A percentile compares a stretch with the other conserved stretches of the same genome.
These are phyloP conservation scores for Candida manassasensis DNA, from an alignment of 805 yeast species.

Conservation along the genomic window DNA sequence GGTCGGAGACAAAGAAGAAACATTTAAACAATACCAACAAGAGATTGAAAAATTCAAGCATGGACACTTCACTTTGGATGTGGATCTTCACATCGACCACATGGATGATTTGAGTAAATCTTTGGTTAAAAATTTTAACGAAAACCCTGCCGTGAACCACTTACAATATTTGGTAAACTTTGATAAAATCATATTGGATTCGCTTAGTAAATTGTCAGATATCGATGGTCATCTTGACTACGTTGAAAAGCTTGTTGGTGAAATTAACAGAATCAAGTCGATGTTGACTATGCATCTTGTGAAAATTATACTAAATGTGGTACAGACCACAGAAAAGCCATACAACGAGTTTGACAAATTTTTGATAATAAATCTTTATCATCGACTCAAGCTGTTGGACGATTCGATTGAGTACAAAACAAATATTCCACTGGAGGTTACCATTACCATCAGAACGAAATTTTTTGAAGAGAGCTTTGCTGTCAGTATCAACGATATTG, in stretches of 20 bases:
- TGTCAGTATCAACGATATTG: conserved; percentile 11
- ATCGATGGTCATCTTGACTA: conserved; percentile 5
- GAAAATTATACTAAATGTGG: conserved; percentile 9
- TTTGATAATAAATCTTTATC: conserved; percentile 14
- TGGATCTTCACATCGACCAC: conserved; percentile 3
- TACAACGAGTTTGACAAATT: conserved; percentile 19
- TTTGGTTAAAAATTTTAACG: conserved; percentile 6
- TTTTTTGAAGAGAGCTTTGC: conserved; percentile 31
- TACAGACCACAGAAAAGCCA: conserved; percentile 5
- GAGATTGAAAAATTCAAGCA: conserved; percentile 5
- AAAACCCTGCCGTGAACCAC: conserved; percentile 6
- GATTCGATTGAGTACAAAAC: neutral
- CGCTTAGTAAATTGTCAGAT: neutral
- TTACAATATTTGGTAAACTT: conserved; percentile 8
- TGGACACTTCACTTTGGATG: neutral
- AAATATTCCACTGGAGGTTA: conserved; percentile 14
- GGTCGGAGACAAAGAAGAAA: neutral
- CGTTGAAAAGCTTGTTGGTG: conserved; percentile 7
- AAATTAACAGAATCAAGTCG: conserved; percentile 16
- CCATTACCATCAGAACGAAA: conserved; percentile 24
- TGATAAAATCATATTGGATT: conserved; percentile 4
- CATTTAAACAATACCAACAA: conserved; percentile 1
- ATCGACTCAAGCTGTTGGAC: conserved; percentile 8
- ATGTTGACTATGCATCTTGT: conserved; percentile 16
- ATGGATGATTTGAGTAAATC: neutral